Conservation (phyloP, 345 rosid genomes). For the Lepidium sativum region DNA sequence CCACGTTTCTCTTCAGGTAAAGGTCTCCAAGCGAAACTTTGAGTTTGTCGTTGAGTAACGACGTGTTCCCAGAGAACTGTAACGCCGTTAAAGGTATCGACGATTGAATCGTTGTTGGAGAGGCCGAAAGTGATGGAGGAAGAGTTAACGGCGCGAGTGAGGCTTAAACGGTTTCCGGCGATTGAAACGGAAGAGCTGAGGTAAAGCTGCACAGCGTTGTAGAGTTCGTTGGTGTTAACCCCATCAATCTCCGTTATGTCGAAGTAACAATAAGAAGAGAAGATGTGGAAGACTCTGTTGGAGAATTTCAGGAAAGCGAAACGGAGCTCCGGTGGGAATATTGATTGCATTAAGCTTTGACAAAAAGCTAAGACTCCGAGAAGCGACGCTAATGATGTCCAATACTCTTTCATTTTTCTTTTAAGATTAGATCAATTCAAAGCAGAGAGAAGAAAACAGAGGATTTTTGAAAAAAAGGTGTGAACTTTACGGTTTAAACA, state of each 20-base stretch:
- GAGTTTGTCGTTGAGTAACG: conserved; percentile 71
- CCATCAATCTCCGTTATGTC: conserved; percentile 96
- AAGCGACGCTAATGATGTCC: conserved; percentile 76
- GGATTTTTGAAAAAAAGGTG: neutral
- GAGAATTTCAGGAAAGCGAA: conserved; percentile 52
- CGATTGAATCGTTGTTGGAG: conserved; percentile 68
- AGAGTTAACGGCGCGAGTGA: conserved; percentile 82
- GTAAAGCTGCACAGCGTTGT: conserved; percentile 98
- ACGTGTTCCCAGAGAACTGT: conserved; percentile 85
- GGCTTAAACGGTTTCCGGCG: conserved; percentile 72
- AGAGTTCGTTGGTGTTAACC: conserved; percentile 97
- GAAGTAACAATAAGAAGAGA: conserved; percentile 68
- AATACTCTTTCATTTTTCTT: conserved; percentile 52
- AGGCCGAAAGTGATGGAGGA: conserved; percentile 83
- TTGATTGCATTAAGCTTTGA: conserved; percentile 55
- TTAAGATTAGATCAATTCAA: neutral
- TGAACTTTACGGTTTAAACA: conserved; percentile 8
- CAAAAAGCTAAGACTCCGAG: conserved; percentile 82
- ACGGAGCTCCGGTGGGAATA: conserved; percentile 89
- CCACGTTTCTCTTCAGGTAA: conserved; percentile 96
- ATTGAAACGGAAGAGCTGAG: conserved; percentile 63
- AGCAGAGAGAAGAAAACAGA: conserved; percentile 1
- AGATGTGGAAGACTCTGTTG: conserved; percentile 42
- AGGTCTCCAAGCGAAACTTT: conserved; percentile 79
- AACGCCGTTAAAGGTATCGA: conserved; percentile 51